Evolutionary conservation across 768 basidiomycete genomes (phyloP).

Genomic region (Lentinula sp.): DNA sequence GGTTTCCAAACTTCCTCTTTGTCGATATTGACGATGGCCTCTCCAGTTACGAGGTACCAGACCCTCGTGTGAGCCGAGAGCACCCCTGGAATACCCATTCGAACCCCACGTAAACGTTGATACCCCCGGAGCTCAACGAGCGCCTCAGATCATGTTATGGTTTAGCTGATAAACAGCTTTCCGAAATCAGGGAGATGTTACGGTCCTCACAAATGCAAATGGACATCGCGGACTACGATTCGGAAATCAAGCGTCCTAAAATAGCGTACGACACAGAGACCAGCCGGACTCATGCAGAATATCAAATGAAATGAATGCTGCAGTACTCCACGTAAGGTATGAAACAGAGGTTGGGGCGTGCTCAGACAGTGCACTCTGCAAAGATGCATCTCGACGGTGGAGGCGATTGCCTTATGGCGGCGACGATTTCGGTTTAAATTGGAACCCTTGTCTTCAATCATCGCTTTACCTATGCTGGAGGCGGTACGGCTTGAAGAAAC

Average conservation of each 20-base stretch:
- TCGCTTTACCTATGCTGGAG: neutral
- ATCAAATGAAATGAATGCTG: too few relatives aligned
- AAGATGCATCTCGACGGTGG: neutral
- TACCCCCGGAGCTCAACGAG: neutral
- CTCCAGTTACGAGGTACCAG: constrained; percentile 20
- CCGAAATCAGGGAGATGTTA: neutral
- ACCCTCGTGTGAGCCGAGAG: too few relatives aligned
- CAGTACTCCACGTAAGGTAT: too few relatives aligned
- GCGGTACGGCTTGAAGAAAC: neutral
- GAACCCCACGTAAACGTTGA: neutral
- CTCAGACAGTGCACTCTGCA: too few relatives aligned
- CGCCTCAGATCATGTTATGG: neutral
- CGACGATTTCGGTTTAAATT: neutral
- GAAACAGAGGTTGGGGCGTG: too few relatives aligned
- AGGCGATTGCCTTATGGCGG: neutral
- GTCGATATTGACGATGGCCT: constrained; percentile 19
- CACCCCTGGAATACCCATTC: too few relatives aligned
- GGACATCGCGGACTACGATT: neutral
- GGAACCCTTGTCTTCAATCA: neutral
- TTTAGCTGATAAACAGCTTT: neutral
- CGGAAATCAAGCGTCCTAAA: neutral
- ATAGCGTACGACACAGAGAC: too few relatives aligned
- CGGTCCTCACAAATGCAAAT: neutral
- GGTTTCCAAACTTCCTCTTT: constrained; percentile 58
- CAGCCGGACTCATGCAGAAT: too few relatives aligned